phyloP scores from a whole-genome alignment of 192 early-diverging fungal species.

The Linnemannia zychae region DNA sequence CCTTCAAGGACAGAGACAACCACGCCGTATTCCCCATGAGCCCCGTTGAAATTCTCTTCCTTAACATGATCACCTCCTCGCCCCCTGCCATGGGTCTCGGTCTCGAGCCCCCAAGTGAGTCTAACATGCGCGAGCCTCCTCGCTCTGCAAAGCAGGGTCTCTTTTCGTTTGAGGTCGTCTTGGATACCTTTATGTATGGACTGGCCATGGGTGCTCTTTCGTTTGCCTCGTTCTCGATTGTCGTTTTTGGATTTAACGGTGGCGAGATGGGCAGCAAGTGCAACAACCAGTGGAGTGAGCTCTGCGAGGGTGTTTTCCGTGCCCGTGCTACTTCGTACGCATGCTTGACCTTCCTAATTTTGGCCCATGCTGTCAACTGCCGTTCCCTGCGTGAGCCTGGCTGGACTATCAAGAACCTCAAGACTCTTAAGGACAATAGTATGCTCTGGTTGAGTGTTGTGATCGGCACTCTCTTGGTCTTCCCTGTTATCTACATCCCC shows the following conservation, averaged over 20 bases:
- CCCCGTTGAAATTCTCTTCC: constrained; percentile 83
- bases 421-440: constrained; percentile 32
- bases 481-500: constrained; percentile 32
- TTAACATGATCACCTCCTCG: constrained; percentile 84
- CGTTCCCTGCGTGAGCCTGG: constrained; percentile 73
- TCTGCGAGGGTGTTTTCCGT: constrained; percentile 73
- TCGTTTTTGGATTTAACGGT: constrained; percentile 70
- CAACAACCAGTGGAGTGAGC: constrained; percentile 54
- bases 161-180: constrained; percentile 73
- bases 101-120: constrained; percentile 71
- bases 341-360: constrained; percentile 76
- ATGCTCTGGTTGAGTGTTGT: constrained; percentile 64
- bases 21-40: constrained; percentile 81
- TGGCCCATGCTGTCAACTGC: constrained; percentile 83
- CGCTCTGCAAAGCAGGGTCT: constrained; percentile 69
- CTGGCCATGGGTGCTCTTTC: constrained; percentile 72
- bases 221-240: constrained; percentile 72
- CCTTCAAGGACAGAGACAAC: constrained; percentile 70
- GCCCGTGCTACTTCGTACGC: constrained; percentile 80
- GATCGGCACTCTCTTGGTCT: constrained; percentile 59
- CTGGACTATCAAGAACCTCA: constrained; percentile 57
- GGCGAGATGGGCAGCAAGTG: constrained; percentile 70
- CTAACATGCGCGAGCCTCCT: constrained; percentile 81
- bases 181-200: constrained; percentile 79
- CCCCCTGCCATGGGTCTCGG: constrained; percentile 86